Evolutionary conservation across 257 asterid genomes (phyloP), one percentile per base, ranked within the genome.

Genomic region (Solanum corneliomulleri): DNA sequence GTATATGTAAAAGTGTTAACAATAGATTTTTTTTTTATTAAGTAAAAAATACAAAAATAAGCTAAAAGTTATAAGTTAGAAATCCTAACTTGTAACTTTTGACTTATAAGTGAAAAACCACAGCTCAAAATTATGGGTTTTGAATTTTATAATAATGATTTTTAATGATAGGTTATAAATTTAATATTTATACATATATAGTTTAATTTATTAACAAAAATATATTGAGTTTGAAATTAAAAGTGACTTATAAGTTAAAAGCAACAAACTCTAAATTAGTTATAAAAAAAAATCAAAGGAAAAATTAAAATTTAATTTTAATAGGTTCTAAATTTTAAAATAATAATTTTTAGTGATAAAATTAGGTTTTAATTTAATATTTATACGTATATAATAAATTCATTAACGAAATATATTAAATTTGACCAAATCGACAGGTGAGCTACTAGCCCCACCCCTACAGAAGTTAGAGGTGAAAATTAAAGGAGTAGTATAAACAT

Each of bases 181-280:
- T 33, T 33, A 3, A 33, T 3, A 33, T 33, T 33, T 33, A 33
- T 33, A 33, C 5, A 33, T 33, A 33, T 33, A 3, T 33, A 33
- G 35, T 33, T 33, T n/a, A n/a, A 33, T 33, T 33, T 33, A 33
- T 33, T 1, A 33, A 33, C 35, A 33, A 33, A 33, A 33, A 33
- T 33, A 33, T 33, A 33, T 33, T 33, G 35, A 4, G 5, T 33
- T 33, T 33, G 35, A 33, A 3, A 33, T 4, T 33, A 33, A 33
- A 33, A 33, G 1, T 12, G 20, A 47, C 58, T 52, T 2, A 52
- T 52, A 16, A 52, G 10, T 52, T 4, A 52, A 52, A 18, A 52
- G 0, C n/a, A 52, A 52, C 4, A 0, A 0, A 4, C 62, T 52
- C 0, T 49, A 52, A 16, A 52, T 52, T 52, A 16, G 0, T 52